Percentiles rank a stretch among this genome's conserved stretches.
phyloP scores from a whole-genome alignment of 805 yeast species.

The Komagataella mondaviorum region DNA sequence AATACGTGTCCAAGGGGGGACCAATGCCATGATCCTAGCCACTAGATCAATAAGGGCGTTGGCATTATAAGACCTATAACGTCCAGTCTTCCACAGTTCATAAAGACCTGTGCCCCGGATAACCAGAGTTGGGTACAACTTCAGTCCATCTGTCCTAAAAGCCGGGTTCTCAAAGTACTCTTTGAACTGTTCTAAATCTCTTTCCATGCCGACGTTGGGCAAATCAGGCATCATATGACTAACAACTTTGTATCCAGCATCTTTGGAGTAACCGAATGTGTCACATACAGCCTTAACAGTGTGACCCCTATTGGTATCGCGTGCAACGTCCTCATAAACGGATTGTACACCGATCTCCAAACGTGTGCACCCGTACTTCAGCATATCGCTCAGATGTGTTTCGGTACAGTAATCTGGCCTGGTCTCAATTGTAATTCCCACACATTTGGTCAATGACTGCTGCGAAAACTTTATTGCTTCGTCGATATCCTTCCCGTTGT shows the following conservation, averaged over 20 bases:
- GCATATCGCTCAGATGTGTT: constrained; percentile 90
- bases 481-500: constrained; percentile 72
- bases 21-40: constrained; percentile 89
- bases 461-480: constrained; percentile 88
- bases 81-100: constrained; percentile 94
- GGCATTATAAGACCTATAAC: constrained; percentile 89
- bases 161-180: constrained; percentile 97
- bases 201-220: constrained; percentile 97
- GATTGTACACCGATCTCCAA: constrained; percentile 96
- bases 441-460: constrained; percentile 92
- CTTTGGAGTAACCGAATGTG: constrained; percentile 92
- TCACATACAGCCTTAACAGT: constrained; percentile 94
- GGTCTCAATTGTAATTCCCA: constrained; percentile 96
- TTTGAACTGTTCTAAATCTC: constrained; percentile 89
- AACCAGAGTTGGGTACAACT: constrained; percentile 90
- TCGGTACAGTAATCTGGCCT: constrained; percentile 98
- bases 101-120: constrained; percentile 95
- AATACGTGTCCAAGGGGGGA: constrained; percentile 98
- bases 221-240: constrained; percentile 99
- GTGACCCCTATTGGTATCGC: constrained; percentile 97
- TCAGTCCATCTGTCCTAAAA: constrained; percentile 93
- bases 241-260: constrained; percentile 95
- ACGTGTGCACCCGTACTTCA: constrained; percentile 92
- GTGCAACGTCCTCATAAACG: constrained; percentile 94
- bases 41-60: constrained; percentile 88